These are phyloP conservation scores for Pythium oligandrum DNA, from an alignment of 352 stramenopile genomes.

Conservation along the genomic window DNA sequence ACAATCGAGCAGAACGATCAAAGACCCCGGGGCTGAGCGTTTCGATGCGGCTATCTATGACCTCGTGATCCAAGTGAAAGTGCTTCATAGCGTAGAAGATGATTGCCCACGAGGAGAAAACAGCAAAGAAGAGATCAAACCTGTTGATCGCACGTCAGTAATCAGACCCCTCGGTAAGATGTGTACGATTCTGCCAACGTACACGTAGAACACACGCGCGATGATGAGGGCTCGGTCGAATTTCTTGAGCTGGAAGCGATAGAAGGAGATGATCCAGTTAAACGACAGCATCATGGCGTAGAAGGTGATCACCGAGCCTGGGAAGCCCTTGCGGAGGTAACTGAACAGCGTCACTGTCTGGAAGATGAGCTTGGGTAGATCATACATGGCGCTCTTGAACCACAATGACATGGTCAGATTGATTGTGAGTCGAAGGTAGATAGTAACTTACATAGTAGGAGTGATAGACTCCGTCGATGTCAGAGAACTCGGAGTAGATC, in stretches of 20 bases:
- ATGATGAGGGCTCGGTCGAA: conserved; percentile 10
- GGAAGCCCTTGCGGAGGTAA: conserved; percentile 22
- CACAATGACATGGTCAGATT: conserved; percentile 13
- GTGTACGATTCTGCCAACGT: too few species aligned
- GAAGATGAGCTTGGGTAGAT: conserved; percentile 21
- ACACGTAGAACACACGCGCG: conserved; percentile 14
- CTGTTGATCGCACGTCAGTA: too few species aligned
- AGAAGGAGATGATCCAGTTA: conserved; percentile 25
- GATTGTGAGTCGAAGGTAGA: conserved; percentile 6
- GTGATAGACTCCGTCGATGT: too few species aligned
- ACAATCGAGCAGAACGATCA: conserved; percentile 17
- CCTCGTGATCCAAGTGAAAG: conserved; percentile 19
- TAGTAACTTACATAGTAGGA: neutral
- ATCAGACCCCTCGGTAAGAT: too few species aligned
- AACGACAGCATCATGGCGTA: conserved; percentile 17
- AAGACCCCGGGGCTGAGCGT: conserved; percentile 13
- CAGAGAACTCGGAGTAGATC: too few species aligned
- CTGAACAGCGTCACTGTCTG: conserved; percentile 13
- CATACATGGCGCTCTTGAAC: conserved; percentile 7
- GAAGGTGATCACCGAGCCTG: conserved; percentile 19
- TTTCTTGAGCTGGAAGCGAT: conserved; percentile 17
- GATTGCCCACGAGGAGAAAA: conserved; percentile 21
- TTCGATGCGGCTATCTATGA: conserved; percentile 6
- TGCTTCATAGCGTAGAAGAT: conserved; percentile 16
- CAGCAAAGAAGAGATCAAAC: conserved; percentile 31